These are phyloP conservation scores for Leishmania arabica DNA, from an alignment of 208 protist species.

Conservation along the genomic window DNA sequence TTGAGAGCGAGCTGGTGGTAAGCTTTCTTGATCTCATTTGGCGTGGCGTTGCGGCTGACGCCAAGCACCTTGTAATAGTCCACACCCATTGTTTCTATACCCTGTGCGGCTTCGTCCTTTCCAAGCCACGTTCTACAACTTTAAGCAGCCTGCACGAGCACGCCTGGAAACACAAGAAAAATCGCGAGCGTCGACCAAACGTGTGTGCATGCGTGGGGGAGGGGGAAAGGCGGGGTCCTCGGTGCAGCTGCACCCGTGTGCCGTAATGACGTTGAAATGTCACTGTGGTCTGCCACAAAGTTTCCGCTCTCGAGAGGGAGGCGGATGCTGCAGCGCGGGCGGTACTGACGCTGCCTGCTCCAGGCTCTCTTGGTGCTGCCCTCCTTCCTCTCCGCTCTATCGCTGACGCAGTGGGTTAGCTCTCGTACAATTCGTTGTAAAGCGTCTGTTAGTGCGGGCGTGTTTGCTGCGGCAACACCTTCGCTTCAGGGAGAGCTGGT, in stretches of 20 bases:
- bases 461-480: neutral
- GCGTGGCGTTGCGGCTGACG: constrained; percentile 61
- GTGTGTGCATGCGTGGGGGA: neutral
- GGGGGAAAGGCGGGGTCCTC: neutral
- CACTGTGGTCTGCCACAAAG: neutral
- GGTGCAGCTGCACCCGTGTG: neutral
- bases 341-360: neutral
- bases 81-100: constrained; percentile 42
- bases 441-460: neutral
- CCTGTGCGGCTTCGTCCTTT: neutral
- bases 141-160: neutral
- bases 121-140: neutral
- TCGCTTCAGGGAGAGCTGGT: neutral
- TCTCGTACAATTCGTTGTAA: neutral
- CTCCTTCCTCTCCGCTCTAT: neutral
- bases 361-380: neutral
- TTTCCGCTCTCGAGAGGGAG: neutral
- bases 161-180: neutral
- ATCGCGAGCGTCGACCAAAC: neutral
- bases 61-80: constrained; percentile 92
- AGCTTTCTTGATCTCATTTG: constrained; percentile 90
- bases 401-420: neutral
- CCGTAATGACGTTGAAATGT: neutral
- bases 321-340: neutral
- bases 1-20: constrained; percentile 92